Base-by-base conservation (phyloP, 768 basidiomycete species). In the Suillus alpinus region DNA sequence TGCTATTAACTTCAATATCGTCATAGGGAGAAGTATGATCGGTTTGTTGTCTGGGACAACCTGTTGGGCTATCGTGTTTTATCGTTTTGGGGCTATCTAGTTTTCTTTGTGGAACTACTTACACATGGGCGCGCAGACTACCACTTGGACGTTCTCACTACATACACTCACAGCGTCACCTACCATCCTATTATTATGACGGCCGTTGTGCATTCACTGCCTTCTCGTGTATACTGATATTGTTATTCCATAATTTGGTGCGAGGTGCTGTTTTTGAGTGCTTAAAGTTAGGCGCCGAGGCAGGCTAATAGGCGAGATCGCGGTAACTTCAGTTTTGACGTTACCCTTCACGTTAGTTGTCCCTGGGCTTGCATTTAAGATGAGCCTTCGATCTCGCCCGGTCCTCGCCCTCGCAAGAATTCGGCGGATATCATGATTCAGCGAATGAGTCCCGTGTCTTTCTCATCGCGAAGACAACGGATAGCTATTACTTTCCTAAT, bases 1-100 rank as follows among this genome's bases (percentile, higher is more conserved):
- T 56, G 29, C 43, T 65, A 46, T 63, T 23, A 26, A 36, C 9
- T 26, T 55, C 26, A 18, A 16, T 53, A 12, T 37, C 29, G 47
- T 49, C 16, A 50, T 50, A 29, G 49, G 49, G 31, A 29, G 14
- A 44, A 34, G n/a, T 20, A 36, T 34, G 51, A 32, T 18, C 20
- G 5, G 12, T 39, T 16, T 14, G 18, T 26, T 55, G 9, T 1
- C 52, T 55, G 53, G 26, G 37, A 39, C 14, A 18, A 29, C 18
- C 6, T 6, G 9, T 59, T 47, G n/a, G 26, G 26, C 47, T 39
- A 20, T 26, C 26, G 34, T 18, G 20, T 51, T 58, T 46, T 13
- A 47, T 31, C 9, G 6, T 59, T 20, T 55, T 26, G 4, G 32
- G 37, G 32, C 36, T 36, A 59, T 57, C 57, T n/a, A 34, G 34